Conservation (phyloP, 768 basidiomycete species). For the Trametes punicea region DNA sequence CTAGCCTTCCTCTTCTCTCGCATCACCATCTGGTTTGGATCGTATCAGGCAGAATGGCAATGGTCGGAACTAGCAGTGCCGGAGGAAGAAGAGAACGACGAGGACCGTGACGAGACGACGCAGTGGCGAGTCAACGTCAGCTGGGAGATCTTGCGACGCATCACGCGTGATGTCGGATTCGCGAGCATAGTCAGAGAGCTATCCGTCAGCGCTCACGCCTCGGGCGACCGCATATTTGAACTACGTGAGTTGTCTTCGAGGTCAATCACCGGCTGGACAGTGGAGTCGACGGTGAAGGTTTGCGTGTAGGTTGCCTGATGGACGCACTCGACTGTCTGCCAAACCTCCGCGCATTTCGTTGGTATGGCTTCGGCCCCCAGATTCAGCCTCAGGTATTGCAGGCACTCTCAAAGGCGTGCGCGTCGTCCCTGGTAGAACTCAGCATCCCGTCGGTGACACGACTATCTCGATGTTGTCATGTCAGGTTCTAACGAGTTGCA, state of each 20-base stretch:
- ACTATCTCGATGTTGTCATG: background rate
- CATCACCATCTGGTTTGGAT: background rate
- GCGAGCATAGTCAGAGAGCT: background rate
- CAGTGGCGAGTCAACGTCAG: background rate
- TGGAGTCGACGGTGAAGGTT: background rate
- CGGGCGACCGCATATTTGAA: background rate
- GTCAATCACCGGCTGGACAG: background rate
- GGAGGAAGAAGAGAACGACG: background rate
- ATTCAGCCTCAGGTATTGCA: background rate
- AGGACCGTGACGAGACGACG: no score
- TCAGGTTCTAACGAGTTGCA: no score
- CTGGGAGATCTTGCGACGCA: constrained; percentile 1
- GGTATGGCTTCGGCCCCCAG: background rate
- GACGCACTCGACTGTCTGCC: background rate
- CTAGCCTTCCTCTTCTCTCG: background rate
- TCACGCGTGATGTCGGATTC: background rate
- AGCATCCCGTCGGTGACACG: background rate
- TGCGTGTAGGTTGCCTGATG: background rate
- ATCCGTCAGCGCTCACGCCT: background rate
- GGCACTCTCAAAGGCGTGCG: background rate
- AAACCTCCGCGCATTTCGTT: background rate
- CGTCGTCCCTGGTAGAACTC: background rate
- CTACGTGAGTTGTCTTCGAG: background rate
- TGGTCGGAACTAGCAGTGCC: background rate
- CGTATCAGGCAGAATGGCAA: background rate